These are phyloP conservation scores for Claviceps cyperi DNA, from an alignment of 2,329 filamentous ascomycete genomes.

Conservation along the genomic window DNA sequence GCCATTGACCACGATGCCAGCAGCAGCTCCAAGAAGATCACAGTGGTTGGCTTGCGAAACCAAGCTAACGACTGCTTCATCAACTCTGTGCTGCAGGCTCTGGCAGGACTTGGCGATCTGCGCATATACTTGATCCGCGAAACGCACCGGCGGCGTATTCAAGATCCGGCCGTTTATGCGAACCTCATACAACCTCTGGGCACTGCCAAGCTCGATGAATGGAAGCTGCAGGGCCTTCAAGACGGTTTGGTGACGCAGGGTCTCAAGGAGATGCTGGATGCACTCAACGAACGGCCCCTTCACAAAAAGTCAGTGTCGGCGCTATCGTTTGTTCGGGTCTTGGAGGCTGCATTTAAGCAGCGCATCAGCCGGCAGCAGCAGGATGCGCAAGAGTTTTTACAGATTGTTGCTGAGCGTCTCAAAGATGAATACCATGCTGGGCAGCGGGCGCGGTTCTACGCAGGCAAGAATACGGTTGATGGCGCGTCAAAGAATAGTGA, in stretches of 20 bases:
- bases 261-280: constrained; percentile 83
- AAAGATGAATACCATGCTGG: constrained; percentile 91
- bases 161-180: constrained; percentile 62
- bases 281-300: constrained; percentile 83
- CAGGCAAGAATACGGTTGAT: constrained; percentile 20
- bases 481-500: constrained; percentile 4
- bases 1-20: constrained; percentile 74
- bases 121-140: constrained; percentile 86
- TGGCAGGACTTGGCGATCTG: constrained; percentile 80
- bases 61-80: constrained; percentile 94
- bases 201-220: constrained; percentile 31
- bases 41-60: constrained; percentile 78
- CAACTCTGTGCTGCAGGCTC: constrained; percentile 86
- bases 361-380: constrained; percentile 90
- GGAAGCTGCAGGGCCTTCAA: constrained; percentile 57
- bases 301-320: constrained; percentile 89
- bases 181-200: constrained; percentile 38
- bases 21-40: constrained; percentile 54
- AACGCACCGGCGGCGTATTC: constrained; percentile 68
- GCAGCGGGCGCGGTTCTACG: constrained; percentile 51
- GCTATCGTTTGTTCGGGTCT: constrained; percentile 62
- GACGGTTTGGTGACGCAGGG: constrained; percentile 71
- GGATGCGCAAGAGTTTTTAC: constrained; percentile 93
- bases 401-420: constrained; percentile 81
- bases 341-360: constrained; percentile 78